These are phyloP conservation scores for Rhododendron vialii DNA, from an alignment of 148 eudicot species.

Conservation along the genomic window DNA sequence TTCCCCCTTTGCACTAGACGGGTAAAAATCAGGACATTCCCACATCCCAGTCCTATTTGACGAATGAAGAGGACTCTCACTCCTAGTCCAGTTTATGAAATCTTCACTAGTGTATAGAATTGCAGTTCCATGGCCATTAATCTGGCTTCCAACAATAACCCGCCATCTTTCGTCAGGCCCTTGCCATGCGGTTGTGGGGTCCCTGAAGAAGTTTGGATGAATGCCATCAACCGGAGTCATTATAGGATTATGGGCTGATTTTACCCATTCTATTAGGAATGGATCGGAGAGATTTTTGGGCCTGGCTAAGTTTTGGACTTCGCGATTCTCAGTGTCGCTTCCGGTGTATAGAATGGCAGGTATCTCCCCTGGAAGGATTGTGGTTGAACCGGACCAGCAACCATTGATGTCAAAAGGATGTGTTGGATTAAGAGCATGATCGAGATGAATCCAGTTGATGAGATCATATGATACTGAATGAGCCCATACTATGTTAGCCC, in stretches of 20 bases:
- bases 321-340: background rate
- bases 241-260: conserved; percentile 30
- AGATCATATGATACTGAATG: conserved; percentile 52
- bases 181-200: conserved; percentile 43
- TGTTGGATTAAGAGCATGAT: conserved; percentile 31
- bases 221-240: conserved; percentile 8
- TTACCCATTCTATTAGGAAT: conserved; percentile 45
- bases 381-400: conserved; percentile 57
- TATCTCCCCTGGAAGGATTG: conserved; percentile 21
- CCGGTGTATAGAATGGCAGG: conserved; percentile 50
- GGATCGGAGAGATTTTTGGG: conserved; percentile 48
- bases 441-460: conserved; percentile 46
- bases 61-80: conserved; percentile 11
- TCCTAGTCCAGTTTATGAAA: conserved; percentile 15
- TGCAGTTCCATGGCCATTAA: conserved; percentile 11
- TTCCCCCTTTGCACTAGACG: background rate
- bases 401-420: conserved; percentile 38
- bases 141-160: conserved; percentile 18
- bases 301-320: conserved; percentile 46
- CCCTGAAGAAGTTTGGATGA: conserved; percentile 23
- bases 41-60: conserved; percentile 14
- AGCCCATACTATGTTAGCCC: conserved; percentile 20
- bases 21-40: conserved; percentile 29
- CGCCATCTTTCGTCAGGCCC: conserved; percentile 15
- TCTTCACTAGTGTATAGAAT: conserved; percentile 23